Base-by-base conservation (phyloP, 2,329 filamentous ascomycete genomes). In the Chrysosphaeria jannelii region DNA sequence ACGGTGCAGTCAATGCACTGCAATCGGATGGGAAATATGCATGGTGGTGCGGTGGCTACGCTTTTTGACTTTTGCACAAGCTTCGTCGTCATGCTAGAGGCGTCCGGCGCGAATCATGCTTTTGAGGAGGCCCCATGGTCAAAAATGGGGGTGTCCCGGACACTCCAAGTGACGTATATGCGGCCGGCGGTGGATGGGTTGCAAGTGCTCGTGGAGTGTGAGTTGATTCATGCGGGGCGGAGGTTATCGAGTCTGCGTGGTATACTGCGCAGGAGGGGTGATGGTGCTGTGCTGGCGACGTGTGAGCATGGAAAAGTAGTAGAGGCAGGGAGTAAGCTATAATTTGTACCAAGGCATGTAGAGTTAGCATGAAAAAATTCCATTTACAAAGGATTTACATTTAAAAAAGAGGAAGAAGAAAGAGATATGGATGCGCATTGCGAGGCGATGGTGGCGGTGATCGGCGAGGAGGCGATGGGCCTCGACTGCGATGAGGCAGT, bases 51-150 rank as follows among this genome's bases (percentile, higher is more conserved):
- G 30, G 50, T 59, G 0, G 56, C 69, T 3, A 65, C 65, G 0
- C 41, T 76, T 4, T 65, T 74, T 32, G 70, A 76, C 42, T 45
- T 57, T 27, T 52, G 58, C 33, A 72, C 69, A 0, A 59, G 58
- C 3, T 38, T 59, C 10, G 47, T 60, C 4, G 40, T 74, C 8
- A 40, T 52, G 7, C 48, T 64, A 7, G 16, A 18, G 16, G 21
- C 21, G 6, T 6, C 13, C 11, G 1, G 21, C 7, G 10, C 2
- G 25, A 8, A 4, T 14, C 11, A 21, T 14, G 10, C 8, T 10
- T 5, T 8, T 23, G 20, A 17, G 8, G 25, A 22, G 4, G 25
- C 3, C 13, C 11, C 21, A 6, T 71, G 67, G 56, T 43, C 50
- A 26, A 45, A 43, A 19, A 48, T 64, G 13, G 67, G 68, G 18